These are phyloP conservation scores for Rhizopogon roseolus DNA, from an alignment of 768 basidiomycete species.

Conservation along the genomic window DNA sequence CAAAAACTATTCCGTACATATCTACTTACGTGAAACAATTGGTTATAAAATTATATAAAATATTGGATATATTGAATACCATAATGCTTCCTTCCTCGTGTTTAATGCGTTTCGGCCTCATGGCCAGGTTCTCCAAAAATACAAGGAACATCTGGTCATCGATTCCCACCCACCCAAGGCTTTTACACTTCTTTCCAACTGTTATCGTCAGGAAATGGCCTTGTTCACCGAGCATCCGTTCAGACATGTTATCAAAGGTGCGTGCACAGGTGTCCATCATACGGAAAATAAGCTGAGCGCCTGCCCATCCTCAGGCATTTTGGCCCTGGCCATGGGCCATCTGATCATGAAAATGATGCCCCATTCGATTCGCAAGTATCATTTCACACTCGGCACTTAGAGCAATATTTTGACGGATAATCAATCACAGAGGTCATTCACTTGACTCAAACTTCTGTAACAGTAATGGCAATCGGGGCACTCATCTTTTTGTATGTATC, in stretches of 20 bases:
- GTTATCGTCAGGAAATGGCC: constrained; percentile 20
- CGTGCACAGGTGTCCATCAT: neutral
- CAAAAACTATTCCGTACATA: neutral
- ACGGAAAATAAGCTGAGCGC: neutral
- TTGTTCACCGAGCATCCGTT: constrained; percentile 28
- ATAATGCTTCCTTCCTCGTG: constrained; percentile 20
- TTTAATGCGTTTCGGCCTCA: constrained; percentile 12
- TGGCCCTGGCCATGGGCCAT: constrained; percentile 47
- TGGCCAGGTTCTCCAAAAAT: constrained; percentile 13
- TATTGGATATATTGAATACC: too few species aligned
- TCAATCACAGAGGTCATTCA: constrained; percentile 50
- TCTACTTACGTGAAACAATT: constrained; percentile 12
- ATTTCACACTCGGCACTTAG: constrained; percentile 3
- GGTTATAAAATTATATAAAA: neutral
- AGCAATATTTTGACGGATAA: neutral
- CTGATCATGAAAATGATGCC: constrained; percentile 45
- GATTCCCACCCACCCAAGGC: constrained; percentile 22
- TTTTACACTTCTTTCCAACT: constrained; percentile 13
- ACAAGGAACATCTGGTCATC: neutral
- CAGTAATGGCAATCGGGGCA: constrained; percentile 59
- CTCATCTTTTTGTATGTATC: constrained; percentile 53
- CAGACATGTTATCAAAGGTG: constrained; percentile 29
- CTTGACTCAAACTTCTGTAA: constrained; percentile 70
- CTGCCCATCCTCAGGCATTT: constrained; percentile 35
- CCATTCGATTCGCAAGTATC: constrained; percentile 26